A percentile compares a stretch with the other conserved stretches of the same genome.
Conservation (phyloP, 495 filamentous ascomycete genomes). For the Hypoxylon cercidicola region DNA sequence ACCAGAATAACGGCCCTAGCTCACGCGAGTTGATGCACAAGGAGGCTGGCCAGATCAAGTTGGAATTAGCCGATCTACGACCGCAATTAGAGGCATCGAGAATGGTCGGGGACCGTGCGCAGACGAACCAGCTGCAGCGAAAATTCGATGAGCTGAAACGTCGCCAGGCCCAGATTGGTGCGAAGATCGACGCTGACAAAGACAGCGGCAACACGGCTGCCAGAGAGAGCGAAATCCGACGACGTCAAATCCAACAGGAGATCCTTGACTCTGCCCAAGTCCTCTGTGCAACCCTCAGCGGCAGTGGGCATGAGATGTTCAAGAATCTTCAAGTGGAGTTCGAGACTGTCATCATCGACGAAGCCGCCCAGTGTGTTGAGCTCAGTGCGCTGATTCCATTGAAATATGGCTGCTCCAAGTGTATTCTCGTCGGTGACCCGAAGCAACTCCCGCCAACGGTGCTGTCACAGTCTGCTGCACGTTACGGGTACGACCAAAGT, state of each 20-base stretch:
- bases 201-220: slow-evolving; percentile 80
- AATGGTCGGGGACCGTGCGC: slow-evolving; percentile 66
- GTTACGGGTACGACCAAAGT: slow-evolving; percentile 96
- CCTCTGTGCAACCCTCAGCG: slow-evolving; percentile 93
- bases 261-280: slow-evolving; percentile 91
- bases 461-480: slow-evolving; percentile 88
- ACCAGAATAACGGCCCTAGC: slow-evolving; percentile 62
- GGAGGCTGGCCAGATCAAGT: slow-evolving; percentile 81
- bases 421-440: slow-evolving; percentile 96
- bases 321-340: slow-evolving; percentile 94
- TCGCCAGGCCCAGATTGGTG: slow-evolving; percentile 75
- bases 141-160: slow-evolving; percentile 83
- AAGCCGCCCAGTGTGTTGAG: slow-evolving; percentile 98
- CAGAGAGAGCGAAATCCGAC: slow-evolving; percentile 85
- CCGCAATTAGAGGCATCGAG: slow-evolving; percentile 76
- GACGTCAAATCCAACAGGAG: slow-evolving; percentile 85
- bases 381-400: slow-evolving; percentile 95
- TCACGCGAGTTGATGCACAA: slow-evolving; percentile 82
- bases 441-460: slow-evolving; percentile 97
- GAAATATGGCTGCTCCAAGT: slow-evolving; percentile 97
- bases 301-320: slow-evolving; percentile 98
- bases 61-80: slow-evolving; percentile 71
- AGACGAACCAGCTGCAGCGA: slow-evolving; percentile 70
- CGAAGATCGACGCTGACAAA: slow-evolving; percentile 83
- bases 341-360: slow-evolving; percentile 97